phyloP scores from a whole-genome alignment of 2,329 filamentous ascomycete genomes.

The Lachnellula cervina region DNA sequence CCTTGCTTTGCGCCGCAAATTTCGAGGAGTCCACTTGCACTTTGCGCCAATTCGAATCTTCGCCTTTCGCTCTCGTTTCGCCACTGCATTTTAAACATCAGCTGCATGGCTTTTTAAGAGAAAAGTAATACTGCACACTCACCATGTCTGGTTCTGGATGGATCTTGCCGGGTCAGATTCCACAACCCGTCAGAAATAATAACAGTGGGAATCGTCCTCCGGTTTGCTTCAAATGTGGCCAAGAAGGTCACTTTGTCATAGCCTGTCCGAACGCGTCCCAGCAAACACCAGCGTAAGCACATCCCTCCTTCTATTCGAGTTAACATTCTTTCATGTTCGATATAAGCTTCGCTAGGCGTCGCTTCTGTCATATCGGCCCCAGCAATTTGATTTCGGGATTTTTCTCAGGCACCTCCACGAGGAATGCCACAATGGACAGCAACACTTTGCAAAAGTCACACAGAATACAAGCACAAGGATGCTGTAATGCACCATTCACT shows the following conservation, averaged over 20 bases:
- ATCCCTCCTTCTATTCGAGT: neutral
- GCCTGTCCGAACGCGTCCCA: constrained; percentile 49
- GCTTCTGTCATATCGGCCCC: neutral
- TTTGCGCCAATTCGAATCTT: neutral
- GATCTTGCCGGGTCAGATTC: constrained; percentile 19
- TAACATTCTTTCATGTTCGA: neutral
- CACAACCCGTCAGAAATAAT: constrained; percentile 10
- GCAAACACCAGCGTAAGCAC: constrained; percentile 46
- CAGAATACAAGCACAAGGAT: neutral
- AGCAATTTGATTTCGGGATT: neutral
- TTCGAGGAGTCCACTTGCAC: neutral
- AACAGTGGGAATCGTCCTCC: constrained; percentile 27
- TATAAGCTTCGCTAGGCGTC: neutral
- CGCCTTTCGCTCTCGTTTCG: neutral
- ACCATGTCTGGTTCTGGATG: constrained; percentile 22
- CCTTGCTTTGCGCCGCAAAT: neutral
- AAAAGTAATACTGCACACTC: constrained; percentile 2
- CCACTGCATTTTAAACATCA: neutral
- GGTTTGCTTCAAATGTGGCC: constrained; percentile 51
- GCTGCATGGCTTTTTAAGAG: constrained; percentile 15
- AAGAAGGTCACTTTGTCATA: constrained; percentile 46
- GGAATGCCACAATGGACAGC: neutral
- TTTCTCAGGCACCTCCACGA: neutral
- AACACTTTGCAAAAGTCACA: neutral
- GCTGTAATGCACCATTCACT: neutral